Evolutionary conservation across 495 filamentous ascomycete genomes (phyloP), one percentile per base, ranked within the genome.

Genomic region (Aspergillus sparsus): DNA sequence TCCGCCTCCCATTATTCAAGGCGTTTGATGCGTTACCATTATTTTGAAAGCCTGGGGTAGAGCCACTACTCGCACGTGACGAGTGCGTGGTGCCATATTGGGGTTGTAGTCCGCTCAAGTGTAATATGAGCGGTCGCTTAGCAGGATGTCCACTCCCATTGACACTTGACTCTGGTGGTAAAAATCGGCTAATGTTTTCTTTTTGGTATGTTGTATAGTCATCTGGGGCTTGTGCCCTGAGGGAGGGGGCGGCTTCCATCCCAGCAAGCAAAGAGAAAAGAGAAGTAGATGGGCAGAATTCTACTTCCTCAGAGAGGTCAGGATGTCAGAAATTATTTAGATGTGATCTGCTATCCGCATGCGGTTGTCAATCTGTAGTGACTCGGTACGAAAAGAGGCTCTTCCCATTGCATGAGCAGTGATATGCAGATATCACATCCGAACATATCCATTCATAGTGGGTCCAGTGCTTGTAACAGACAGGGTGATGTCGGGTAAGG

Each of bases 361-460:
- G 39, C 10, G 13, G 47, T 27, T 34, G n/a, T 18, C 49, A 46
- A 44, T 16, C 60, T 62, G 54, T 47, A 32, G 47, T 46, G 55
- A 58, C 44, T 27, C 27, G 42, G 31, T 21, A 39, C 44, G 42
- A 37, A 54, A 13, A 33, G 12, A 36, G 36, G 9, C 18, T 9
- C 54, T 27, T 45, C 31, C 59, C 63, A 66, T 66, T 49, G 46
- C 53, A 27, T 50, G 39, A 35, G 33, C 33, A 39, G 16, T 33
- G 11, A 52, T 58, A 49, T 52, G 57, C 8, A 32, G 35, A 51
- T 60, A 61, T 65, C 60, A 63, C 16, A 56, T 54, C 46, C 58
- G 58, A 54, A 54, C 54, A 37, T 53, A 46, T 62, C 44, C 46
- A 61, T 58, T 53, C 68, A 67, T 67, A 54, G 64, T 64, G 65